Evolutionary conservation across 495 filamentous ascomycete species (phyloP), one percentile per base, ranked within the genome.

Genomic region (Hypoxylon lienhwacheense): DNA sequence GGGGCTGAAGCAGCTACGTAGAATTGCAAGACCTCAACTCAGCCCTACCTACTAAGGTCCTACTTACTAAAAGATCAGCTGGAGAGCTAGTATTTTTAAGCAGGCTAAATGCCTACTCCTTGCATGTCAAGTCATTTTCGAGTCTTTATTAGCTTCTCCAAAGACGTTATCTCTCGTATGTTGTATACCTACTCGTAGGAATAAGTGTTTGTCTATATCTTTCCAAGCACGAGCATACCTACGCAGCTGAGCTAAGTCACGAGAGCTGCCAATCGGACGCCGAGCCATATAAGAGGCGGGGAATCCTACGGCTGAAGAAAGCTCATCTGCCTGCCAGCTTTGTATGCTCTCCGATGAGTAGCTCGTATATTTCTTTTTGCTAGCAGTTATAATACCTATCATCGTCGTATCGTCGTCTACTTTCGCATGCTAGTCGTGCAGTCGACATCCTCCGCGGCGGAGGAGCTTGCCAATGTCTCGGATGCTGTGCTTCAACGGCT

Each of bases 1-100:
- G 42, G 52, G 58, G 58, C 58, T 61, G 58, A 61, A 54, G 15
- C 20, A 39, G n/a, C n/a, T 20, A n/a, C n/a, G n/a, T n/a, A 43
- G 14, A 31, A 12, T 28, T 26, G 21, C 8, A 24, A 12, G 10
- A 15, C n/a, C 44, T 36, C 15, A 17, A 36, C 47, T 51, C 57
- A 61, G 57, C 57, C 40, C 39, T 51, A 37, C 7, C 22, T 35
- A 19, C 31, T 35, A 41, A 40, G 5, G n/a, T n/a, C n/a, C 26
- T 31, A 39, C 24, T n/a, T 47, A 19, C 19, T 10, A 34, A 49
- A 19, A 5, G 31, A 20, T 35, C 37, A 56, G 32, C 33, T 47
- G 21, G 37, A 19, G 45, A 49, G 33, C 39, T 15, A 33, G 44
- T 35, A 36, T 31, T 15, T 43, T 29, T n/a, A 11, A 45, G 20